phyloP scores from a whole-genome alignment of 441 rosid genomes.

The Populus hybrid region DNA sequence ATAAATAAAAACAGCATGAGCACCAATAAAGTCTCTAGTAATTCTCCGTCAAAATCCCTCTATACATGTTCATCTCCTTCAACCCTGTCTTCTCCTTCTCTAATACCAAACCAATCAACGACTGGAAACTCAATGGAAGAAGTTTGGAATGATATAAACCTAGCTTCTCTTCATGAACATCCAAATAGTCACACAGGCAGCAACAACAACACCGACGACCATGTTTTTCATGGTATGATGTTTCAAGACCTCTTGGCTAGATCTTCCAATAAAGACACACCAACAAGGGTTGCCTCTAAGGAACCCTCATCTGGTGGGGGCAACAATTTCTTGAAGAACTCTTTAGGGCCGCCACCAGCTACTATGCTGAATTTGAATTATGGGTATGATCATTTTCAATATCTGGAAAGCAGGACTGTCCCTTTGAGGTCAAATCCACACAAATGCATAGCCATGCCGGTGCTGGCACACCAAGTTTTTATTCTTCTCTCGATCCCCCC shows the following conservation, averaged over 20 bases:
- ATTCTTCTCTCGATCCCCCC: slow-evolving; percentile 28
- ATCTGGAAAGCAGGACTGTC: slow-evolving; percentile 27
- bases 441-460: slow-evolving; percentile 26
- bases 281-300: neutral
- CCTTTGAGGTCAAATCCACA: slow-evolving; percentile 19
- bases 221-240: slow-evolving; percentile 13
- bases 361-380: slow-evolving; percentile 54
- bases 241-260: slow-evolving; percentile 50
- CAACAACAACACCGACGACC: neutral
- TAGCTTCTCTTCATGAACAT: slow-evolving; percentile 31
- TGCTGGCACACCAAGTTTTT: slow-evolving; percentile 4
- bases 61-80: slow-evolving; percentile 9
- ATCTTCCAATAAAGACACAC: slow-evolving; percentile 33
- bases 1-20: neutral
- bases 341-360: slow-evolving; percentile 28
- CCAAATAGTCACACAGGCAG: neutral
- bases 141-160: slow-evolving; percentile 41
- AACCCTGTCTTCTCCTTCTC: neutral
- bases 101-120: neutral
- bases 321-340: no score
- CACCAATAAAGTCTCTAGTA: neutral
- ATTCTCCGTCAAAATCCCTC: neutral
- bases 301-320: neutral
- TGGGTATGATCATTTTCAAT: slow-evolving; percentile 37
- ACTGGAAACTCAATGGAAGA: slow-evolving; percentile 19